Base-by-base conservation (phyloP, 805 yeast genomes). In the Clavispora carvajalis region DNA sequence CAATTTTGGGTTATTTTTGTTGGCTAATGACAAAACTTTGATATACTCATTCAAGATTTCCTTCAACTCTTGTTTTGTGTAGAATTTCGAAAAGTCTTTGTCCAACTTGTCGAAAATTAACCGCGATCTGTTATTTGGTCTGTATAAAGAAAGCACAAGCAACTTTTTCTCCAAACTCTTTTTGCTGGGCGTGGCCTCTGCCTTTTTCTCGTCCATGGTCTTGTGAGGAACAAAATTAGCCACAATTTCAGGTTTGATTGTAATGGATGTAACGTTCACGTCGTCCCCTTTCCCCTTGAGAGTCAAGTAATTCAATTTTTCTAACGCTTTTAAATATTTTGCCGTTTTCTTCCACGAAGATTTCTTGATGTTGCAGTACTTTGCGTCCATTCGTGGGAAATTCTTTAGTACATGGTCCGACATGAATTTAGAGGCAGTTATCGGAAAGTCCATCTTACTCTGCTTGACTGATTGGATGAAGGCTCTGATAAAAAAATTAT, bases 311-410 rank as follows among this genome's bases (percentile, higher is more conserved):
- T 79, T 78, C 33, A 73, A 71, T 57, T 88, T 91, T 49, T 86
- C 96, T 81, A 90, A 87, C 6, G 85, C 80, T 55, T 88, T 91
- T 40, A 91, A 63, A 54, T 82, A 88, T 58, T 89, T 90, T 11
- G 89, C 75, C 4, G 91, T 79, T 55, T 91, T 91, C 60, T 85
- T 89, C 95, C 95, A 91, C 3, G 89, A 77, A 0, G 96, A 80
- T 54, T 79, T 83, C 60, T 89, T 90, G 43, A 85, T 74, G 49
- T 76, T 80, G 29, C 81, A 74, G 37, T 63, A 61, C 21, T 63
- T 58, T 4, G 65, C 54, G 51, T 79, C 82, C 40, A 84, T 73
- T 1, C 76, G 70, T 0, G 96, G 95, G n/a, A 91, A 60, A 60
- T 88, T 86, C 37, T 76, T 76, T 45, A 80, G 69, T 11, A 90